Conservation (phyloP, 2,329 filamentous ascomycete genomes). For the Fusarium graminum region DNA sequence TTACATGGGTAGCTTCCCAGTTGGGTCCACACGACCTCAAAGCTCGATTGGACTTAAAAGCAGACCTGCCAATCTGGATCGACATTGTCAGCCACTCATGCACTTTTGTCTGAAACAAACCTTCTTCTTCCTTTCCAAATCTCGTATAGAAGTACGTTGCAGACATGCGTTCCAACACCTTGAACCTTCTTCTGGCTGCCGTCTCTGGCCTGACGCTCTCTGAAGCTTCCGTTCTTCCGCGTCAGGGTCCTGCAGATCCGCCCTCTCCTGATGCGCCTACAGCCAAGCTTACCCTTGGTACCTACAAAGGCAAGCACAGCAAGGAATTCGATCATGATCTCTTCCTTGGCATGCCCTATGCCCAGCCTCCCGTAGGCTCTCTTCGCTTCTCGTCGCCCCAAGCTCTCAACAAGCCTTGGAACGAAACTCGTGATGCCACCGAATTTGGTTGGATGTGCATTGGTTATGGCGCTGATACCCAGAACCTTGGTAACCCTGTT, state of each 20-base stretch:
- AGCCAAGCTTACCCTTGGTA: constrained; percentile 29
- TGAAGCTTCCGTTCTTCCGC: constrained; percentile 16
- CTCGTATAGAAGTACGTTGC: constrained; percentile 10
- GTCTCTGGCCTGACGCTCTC: constrained; percentile 24
- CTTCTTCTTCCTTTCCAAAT: constrained; percentile 11
- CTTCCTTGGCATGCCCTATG: constrained; percentile 41
- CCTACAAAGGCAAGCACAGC: constrained; percentile 35
- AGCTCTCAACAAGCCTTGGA: constrained; percentile 61
- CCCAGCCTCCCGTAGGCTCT: constrained; percentile 58
- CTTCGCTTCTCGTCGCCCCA: constrained; percentile 66
- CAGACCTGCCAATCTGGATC: constrained; percentile 15
- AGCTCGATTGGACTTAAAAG: constrained; percentile 11
- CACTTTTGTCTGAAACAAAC: not conserved
- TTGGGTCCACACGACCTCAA: not conserved
- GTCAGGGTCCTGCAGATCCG: constrained; percentile 3
- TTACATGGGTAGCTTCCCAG: not conserved
- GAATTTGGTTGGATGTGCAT: constrained; percentile 63
- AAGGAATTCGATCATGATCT: constrained; percentile 33
- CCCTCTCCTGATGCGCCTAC: constrained; percentile 11
- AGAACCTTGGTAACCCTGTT: constrained; percentile 37
- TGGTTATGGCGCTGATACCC: constrained; percentile 60
- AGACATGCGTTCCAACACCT: constrained; percentile 32
- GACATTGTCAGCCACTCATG: constrained; percentile 8
- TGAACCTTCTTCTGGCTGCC: constrained; percentile 34
- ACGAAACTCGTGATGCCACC: constrained; percentile 58